Evolutionary conservation across 2,329 filamentous ascomycete genomes (phyloP).

Genomic region (Aureobasidium sp.): DNA sequence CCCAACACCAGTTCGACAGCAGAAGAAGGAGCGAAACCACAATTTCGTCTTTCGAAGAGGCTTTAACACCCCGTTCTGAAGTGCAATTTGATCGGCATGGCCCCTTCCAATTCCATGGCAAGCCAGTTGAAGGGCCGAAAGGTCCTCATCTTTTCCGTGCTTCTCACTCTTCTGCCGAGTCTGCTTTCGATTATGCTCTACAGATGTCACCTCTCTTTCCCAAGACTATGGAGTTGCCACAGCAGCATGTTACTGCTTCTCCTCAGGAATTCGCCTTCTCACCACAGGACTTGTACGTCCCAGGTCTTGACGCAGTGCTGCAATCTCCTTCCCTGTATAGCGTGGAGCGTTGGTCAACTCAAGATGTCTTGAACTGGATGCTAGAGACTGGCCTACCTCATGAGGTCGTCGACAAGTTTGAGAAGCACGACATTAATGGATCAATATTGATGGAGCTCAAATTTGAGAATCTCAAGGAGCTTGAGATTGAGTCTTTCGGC

Average conservation of each 20-base stretch:
- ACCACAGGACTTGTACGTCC: conserved; percentile 22
- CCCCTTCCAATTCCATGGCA: conserved; percentile 56
- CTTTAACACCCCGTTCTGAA: conserved; percentile 66
- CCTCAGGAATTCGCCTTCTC: conserved; percentile 34
- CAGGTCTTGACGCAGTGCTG: conserved; percentile 14
- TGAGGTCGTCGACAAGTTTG: conserved; percentile 71
- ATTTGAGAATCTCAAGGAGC: conserved; percentile 77
- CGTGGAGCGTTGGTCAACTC: conserved; percentile 62
- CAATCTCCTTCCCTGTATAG: conserved; percentile 25
- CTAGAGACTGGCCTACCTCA: conserved; percentile 72
- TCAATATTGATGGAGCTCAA: conserved; percentile 83
- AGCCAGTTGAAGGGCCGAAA: conserved; percentile 68
- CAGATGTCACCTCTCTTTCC: conserved; percentile 69
- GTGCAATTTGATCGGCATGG: conserved; percentile 40
- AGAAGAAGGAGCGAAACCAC: conserved; percentile 78
- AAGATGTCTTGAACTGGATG: conserved; percentile 82
- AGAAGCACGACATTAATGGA: conserved; percentile 87
- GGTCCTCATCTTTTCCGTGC: conserved; percentile 82
- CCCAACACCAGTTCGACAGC: conserved; percentile 26
- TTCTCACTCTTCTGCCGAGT: conserved; percentile 53
- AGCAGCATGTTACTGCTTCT: conserved; percentile 22
- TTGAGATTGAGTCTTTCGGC: conserved; percentile 74
- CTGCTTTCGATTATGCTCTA: conserved; percentile 46
- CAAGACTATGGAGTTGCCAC: conserved; percentile 42
- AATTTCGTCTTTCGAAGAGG: conserved; percentile 78